Evolutionary conservation across 2,329 filamentous ascomycete species (phyloP).

Genomic region (Pseudogymnoascus pannorum): DNA sequence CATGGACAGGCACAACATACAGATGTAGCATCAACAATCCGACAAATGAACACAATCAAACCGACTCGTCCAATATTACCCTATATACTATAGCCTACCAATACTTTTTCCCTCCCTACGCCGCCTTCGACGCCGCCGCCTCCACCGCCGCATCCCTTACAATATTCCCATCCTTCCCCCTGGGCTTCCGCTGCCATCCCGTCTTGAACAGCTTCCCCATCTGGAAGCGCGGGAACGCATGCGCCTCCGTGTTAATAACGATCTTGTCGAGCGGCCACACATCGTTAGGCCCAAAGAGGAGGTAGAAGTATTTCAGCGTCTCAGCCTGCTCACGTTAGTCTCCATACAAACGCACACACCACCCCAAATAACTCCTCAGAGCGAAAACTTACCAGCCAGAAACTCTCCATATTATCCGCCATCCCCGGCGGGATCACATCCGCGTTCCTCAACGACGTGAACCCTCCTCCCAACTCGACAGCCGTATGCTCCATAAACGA

Average conservation of each 20-base stretch:
- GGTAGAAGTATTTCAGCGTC: slow-evolving; percentile 95
- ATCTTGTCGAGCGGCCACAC: slow-evolving; percentile 77
- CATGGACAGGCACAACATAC: not conserved
- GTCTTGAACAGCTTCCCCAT: slow-evolving; percentile 70
- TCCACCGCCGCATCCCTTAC: slow-evolving; percentile 60
- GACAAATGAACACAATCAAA: not conserved
- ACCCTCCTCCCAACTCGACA: slow-evolving; percentile 70
- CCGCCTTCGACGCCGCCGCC: slow-evolving; percentile 64
- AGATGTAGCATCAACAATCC: not conserved
- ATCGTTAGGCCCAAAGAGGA: slow-evolving; percentile 80
- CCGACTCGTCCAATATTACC: slow-evolving; percentile 50
- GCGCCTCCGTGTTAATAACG: slow-evolving; percentile 94
- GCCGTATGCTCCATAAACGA: slow-evolving; percentile 81
- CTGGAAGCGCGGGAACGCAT: slow-evolving; percentile 81
- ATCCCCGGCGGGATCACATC: slow-evolving; percentile 59
- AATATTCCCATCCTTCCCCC: slow-evolving; percentile 34
- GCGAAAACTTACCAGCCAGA: slow-evolving; percentile 71
- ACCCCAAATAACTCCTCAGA: not conserved
- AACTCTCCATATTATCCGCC: slow-evolving; percentile 96
- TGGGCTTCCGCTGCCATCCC: slow-evolving; percentile 68
- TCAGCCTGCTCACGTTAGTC: slow-evolving; percentile 58
- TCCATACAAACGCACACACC: not conserved
- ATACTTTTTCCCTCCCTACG: slow-evolving; percentile 48
- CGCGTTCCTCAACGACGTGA: slow-evolving; percentile 73
- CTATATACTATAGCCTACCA: not conserved